Percentiles rank a stretch among this genome's conserved stretches.
These are phyloP conservation scores for Xylaria sp. DNA, from an alignment of 2,329 filamentous ascomycete genomes.

Conservation along the genomic window DNA sequence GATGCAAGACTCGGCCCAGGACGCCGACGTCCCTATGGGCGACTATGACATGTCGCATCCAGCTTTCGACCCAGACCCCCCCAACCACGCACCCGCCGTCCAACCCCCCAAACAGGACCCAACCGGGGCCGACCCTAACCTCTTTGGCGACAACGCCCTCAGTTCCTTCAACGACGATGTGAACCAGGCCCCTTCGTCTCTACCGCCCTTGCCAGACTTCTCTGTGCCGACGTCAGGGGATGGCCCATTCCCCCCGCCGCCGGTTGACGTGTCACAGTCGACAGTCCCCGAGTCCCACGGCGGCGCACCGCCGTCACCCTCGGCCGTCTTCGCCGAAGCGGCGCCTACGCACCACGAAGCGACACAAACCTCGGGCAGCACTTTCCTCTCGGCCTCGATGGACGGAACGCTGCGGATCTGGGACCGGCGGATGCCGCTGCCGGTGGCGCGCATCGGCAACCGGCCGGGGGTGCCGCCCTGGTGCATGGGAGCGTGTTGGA, in stretches of 20 bases:
- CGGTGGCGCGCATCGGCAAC: conserved; percentile 78
- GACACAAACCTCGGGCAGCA: conserved; percentile 69
- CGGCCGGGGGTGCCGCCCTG: conserved; percentile 81
- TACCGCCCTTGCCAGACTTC: conserved; percentile 25
- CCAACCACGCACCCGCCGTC: conserved; percentile 32
- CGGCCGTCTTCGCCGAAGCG: conserved; percentile 43
- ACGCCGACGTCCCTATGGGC: conserved; percentile 41
- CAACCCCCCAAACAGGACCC: conserved; percentile 29
- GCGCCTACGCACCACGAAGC: conserved; percentile 51
- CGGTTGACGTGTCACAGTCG: conserved; percentile 13
- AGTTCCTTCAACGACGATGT: conserved; percentile 16
- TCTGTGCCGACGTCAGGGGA: conserved; percentile 9
- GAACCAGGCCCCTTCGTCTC: conserved; percentile 13
- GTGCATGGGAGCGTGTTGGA: conserved; percentile 98
- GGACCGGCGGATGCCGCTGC: conserved; percentile 77
- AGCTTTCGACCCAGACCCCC: conserved; percentile 35
- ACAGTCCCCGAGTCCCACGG: conserved; percentile 16
- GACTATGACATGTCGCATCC: conserved; percentile 47
- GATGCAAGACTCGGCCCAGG: conserved; percentile 47
- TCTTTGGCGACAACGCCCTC: conserved; percentile 18
- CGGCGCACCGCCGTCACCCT: conserved; percentile 37
- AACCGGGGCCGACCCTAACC: conserved; percentile 14
- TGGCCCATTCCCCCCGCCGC: conserved; percentile 18
- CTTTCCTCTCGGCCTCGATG: conserved; percentile 85
- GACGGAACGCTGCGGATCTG: conserved; percentile 91